Percentiles rank a stretch among this genome's conserved stretches.
Conservation (phyloP, 768 basidiomycete species). For the Leccinum imitatum region DNA sequence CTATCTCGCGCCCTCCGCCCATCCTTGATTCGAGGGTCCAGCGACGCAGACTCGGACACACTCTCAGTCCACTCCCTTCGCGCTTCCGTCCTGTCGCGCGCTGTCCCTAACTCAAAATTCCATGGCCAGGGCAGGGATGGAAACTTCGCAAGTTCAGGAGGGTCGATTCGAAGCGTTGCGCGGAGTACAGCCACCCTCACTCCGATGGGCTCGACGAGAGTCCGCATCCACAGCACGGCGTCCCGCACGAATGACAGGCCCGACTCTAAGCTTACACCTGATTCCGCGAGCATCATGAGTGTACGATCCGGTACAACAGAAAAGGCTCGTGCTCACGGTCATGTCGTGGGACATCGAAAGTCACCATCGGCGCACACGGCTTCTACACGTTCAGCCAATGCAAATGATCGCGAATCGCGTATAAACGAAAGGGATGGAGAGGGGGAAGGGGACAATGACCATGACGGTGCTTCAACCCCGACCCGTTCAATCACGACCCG, state of each 20-base stretch:
- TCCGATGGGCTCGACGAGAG: conserved; percentile 15
- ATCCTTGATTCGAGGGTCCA: conserved; percentile 27
- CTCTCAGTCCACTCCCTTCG: conserved; percentile 48
- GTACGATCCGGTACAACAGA: conserved; percentile 26
- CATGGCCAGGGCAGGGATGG: conserved; percentile 25
- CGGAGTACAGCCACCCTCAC: conserved; percentile 37
- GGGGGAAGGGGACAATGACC: conserved; percentile 10
- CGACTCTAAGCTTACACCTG: conserved; percentile 73
- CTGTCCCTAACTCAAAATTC: conserved; percentile 24
- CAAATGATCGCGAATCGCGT: conserved; percentile 1
- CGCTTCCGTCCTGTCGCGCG: conserved; percentile 40
- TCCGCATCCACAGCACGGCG: conserved; percentile 29
- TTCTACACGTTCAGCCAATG: conserved; percentile 3
- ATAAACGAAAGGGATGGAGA: conserved; percentile 5
- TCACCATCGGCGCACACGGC: conserved; percentile 21
- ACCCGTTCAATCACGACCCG: conserved; percentile 8
- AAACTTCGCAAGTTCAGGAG: conserved; percentile 26
- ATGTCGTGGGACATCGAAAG: conserved; percentile 19
- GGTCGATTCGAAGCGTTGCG: conserved; percentile 48
- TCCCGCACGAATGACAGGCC: conserved; percentile 44
- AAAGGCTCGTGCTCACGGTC: conserved; percentile 22
- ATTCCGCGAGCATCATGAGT: conserved; percentile 29
- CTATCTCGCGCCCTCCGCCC: conserved; percentile 30
- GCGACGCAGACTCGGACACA: conserved; percentile 39
- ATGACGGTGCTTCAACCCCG: conserved; percentile 18